Evolutionary conservation across 148 eudicot genomes (phyloP).

Genomic region (Silene uniflora): DNA sequence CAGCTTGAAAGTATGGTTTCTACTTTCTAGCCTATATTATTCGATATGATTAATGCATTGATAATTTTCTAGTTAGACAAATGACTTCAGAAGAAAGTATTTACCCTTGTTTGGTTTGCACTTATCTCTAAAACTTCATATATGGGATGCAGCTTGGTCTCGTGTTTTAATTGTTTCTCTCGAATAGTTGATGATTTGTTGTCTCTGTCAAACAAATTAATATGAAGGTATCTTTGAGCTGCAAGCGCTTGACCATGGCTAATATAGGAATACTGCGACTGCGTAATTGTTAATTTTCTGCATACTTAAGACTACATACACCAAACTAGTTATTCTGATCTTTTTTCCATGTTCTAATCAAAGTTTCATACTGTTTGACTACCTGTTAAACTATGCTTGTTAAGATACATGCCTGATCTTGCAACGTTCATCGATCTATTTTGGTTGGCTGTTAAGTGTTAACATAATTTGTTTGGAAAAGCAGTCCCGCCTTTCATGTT

Average conservation of each 20-base stretch:
- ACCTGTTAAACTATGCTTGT: not conserved
- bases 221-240: not conserved
- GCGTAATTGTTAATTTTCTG: not conserved
- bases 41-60: not conserved
- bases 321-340: not conserved
- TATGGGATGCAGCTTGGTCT: not conserved
- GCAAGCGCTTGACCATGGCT: not conserved
- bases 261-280: not conserved
- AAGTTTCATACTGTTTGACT: not conserved
- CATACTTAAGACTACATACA: not conserved
- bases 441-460: not conserved
- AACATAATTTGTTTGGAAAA: not conserved
- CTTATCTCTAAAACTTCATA: not conserved
- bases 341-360: not conserved
- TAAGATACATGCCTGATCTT: not conserved
- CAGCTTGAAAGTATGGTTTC: conserved; percentile 40
- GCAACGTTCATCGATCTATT: not conserved
- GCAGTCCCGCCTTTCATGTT: not conserved
- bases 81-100: not conserved
- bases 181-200: not conserved
- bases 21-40: not conserved
- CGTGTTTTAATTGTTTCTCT: not conserved
- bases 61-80: not conserved
- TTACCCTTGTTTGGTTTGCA: not conserved
- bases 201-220: not conserved